Percentiles rank a stretch among this genome's conserved stretches.
Conservation (phyloP, 1,284 basidiomycete species). For the Puccinia horiana region DNA sequence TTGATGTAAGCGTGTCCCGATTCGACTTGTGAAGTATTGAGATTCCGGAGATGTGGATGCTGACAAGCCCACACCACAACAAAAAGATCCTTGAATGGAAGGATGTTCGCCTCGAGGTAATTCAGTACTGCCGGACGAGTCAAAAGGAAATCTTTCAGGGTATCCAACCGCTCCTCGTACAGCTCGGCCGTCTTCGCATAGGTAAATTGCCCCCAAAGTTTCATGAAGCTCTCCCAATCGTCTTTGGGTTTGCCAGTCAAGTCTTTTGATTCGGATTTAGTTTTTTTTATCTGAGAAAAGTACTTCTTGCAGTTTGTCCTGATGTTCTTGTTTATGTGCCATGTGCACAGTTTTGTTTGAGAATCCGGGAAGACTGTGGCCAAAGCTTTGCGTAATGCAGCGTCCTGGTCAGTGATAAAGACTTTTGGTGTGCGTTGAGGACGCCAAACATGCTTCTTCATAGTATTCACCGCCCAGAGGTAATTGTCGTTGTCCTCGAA, state of each 20-base stretch:
- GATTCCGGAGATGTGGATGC: neutral
- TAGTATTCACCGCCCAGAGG: neutral
- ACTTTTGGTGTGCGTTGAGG: neutral
- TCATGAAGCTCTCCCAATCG: neutral
- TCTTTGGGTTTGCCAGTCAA: neutral
- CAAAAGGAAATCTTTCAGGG: neutral
- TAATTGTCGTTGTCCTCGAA: neutral
- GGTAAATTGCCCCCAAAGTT: neutral
- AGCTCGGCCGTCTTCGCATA: neutral
- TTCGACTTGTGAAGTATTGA: neutral
- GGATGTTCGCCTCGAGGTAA: no score
- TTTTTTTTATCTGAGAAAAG: no score
- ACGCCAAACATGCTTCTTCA: neutral
- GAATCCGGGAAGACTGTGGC: neutral
- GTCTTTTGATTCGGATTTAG: no score
- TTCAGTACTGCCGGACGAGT: neutral
- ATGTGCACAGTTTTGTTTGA: neutral
- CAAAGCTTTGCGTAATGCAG: neutral
- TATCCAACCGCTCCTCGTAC: neutral
- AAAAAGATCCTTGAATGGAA: neutral
- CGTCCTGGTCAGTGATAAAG: neutral
- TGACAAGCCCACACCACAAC: neutral
- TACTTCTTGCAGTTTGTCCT: neutral
- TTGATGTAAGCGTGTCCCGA: neutral
- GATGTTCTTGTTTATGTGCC: constrained; percentile 7